Base-by-base conservation (phyloP, 2,329 filamentous ascomycete genomes). In the Byssothecium circinans region DNA sequence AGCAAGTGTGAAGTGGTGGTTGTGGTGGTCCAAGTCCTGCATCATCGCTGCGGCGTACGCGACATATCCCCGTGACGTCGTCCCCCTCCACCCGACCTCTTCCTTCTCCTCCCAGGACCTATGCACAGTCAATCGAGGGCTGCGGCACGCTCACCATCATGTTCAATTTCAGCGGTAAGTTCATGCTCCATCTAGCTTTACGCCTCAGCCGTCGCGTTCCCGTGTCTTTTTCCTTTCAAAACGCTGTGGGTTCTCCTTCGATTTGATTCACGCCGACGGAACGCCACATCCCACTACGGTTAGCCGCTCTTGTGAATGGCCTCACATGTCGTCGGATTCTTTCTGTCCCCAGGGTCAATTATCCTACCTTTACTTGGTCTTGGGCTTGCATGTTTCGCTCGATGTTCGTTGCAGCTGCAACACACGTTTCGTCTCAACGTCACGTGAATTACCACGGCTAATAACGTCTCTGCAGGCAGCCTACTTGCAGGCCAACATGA, bases 401-500 rank as follows among this genome's bases (percentile, higher is more conserved):
- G 44, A 47, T 50, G 53, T 52, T 54, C 53, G 52, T 39, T 49
- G 41, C 47, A 39, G 49, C 57, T 45, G 45, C 53, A 56, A 58
- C 47, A 60, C 61, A 54, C 50, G 62, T 67, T 67, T 67, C 59
- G 56, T 57, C 57, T 54, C 47, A 39, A 40, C 41, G 56, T 58
- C 62, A 64, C 64, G 52, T 62, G 54, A 45, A 43, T 54, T 56
- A 52, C 48, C 50, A 49, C 51, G 53, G 60, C 65, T 70, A 54
- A 69, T 62, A 54, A 57, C 57, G 43, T 49, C 41, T 52, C 38
- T 49, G 40, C 48, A 73, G 70, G 63, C 49, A 58, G 62, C 46
- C 61, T 73, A 43, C 62, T 72, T 49, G 69, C 69, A 32, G 69
- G 68, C 30, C 66, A 69, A 56, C 68, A 72, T 61, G 70, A 72